Base-by-base conservation (phyloP, 2,329 filamentous ascomycete species). In the Onygenales sp. region DNA sequence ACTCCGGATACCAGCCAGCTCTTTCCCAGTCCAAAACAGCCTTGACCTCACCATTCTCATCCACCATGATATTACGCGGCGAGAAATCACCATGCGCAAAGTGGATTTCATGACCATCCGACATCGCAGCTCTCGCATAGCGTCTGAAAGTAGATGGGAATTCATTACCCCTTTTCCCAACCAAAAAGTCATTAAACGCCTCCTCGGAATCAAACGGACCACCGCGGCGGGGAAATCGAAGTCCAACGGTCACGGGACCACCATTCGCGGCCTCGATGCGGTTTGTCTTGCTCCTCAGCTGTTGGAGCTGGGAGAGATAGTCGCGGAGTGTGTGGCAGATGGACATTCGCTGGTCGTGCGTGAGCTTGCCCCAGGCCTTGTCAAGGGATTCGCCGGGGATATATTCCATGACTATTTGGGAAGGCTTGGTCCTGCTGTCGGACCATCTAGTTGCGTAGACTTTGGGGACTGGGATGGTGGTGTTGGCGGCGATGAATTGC, bases 1-100 rank as follows among this genome's bases (percentile, higher is more conserved):
- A 27, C 21, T 27, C 21, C 4, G 58, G 52, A 34, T 57, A 58
- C 59, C 57, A 57, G 27, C 58, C 59, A 11, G 56, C 51, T 43
- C 53, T 54, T 43, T 59, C 59, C 58, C 56, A 61, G 44, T 61
- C 58, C n/a, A 60, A 27, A 36, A 60, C 48, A 10, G 54, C 59
- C 6, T 52, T 57, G 10, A 60, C 56, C 27, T 53, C 47, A n/a
- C 57, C 51, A n/a, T 48, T 49, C 9, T 57, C 43, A 49, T 54
- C 54, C 48, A 56, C 58, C 39, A 61, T 31, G 9, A 60, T 45
- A 52, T 60, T 61, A 13, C 53, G 43, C 10, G 56, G 48, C 8
- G 48, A 48, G 3, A 61, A 47, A 52, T 61, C 59, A 13, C 53
- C 55, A 51, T 61, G 58, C 3, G 56, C 48, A 37, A 60, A 52